Evolutionary conservation across 768 basidiomycete species (phyloP).

Genomic region (Tephrocybe sp.): DNA sequence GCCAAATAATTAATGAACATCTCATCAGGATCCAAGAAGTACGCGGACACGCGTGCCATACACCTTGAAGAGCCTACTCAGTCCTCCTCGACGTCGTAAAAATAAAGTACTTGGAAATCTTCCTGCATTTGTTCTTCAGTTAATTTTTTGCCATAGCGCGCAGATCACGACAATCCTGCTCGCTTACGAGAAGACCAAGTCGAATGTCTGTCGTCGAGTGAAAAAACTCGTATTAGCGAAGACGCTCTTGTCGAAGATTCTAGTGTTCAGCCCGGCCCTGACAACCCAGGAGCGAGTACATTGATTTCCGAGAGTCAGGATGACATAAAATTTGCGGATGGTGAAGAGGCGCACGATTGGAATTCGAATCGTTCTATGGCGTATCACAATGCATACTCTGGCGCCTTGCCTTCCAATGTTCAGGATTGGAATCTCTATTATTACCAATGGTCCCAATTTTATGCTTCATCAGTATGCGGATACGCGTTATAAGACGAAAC

Average conservation of each 20-base stretch:
- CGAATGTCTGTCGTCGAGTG: no score
- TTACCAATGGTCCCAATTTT: background rate
- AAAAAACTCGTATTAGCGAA: no score
- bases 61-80: constrained; percentile 5
- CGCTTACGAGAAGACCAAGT: no score
- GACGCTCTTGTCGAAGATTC: no score
- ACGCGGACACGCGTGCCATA: background rate
- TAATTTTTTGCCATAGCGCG: background rate
- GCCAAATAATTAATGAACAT: no score
- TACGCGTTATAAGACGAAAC: background rate
- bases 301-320: background rate
- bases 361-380: background rate
- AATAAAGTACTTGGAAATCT: background rate
- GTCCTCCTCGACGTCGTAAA: constrained; percentile 1
- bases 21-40: background rate
- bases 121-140: background rate
- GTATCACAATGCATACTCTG: background rate
- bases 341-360: background rate
- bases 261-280: no score
- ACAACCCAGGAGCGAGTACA: no score
- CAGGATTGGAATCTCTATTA: background rate
- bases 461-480: background rate
- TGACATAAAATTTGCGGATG: background rate
- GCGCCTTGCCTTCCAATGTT: background rate
- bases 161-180: no score